Evolutionary conservation across 139 green algal species (phyloP).

Genomic region (Asterochloris sp.): DNA sequence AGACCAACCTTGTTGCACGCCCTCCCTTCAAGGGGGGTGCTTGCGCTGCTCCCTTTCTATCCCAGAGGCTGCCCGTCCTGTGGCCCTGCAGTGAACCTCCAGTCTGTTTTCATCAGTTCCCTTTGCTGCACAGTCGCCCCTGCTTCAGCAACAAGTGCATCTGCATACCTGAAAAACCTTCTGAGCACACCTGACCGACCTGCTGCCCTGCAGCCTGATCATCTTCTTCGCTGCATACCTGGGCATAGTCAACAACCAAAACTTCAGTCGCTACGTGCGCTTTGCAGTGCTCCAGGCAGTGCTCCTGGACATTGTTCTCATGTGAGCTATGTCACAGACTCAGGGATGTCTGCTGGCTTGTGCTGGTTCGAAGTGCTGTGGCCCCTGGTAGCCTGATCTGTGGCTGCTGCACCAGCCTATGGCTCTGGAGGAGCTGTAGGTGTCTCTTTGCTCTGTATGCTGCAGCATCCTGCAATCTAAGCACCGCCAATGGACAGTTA

Average conservation of each 20-base stretch:
- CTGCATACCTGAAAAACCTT: background rate
- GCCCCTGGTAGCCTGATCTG: background rate
- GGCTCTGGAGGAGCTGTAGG: too few species aligned
- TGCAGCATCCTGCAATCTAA: background rate
- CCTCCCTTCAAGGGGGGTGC: too few species aligned
- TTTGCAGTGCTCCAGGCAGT: conserved; percentile 83
- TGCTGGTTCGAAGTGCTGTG: background rate
- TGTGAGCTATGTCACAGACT: conserved; percentile 35
- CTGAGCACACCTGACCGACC: background rate
- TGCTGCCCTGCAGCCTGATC: conserved; percentile 26
- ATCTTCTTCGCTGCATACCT: conserved; percentile 60
- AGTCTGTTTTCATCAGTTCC: too few species aligned
- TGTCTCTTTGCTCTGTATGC: background rate
- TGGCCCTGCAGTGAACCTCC: too few species aligned
- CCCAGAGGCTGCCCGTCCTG: too few species aligned
- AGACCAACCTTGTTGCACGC: too few species aligned
- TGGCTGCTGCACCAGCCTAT: background rate
- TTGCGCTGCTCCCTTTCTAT: too few species aligned
- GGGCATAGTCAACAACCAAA: conserved; percentile 35
- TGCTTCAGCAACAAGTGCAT: background rate
- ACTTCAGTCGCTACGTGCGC: conserved; percentile 62
- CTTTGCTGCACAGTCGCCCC: background rate
- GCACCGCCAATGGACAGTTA: background rate
- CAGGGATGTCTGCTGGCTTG: background rate
- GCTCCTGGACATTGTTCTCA: conserved; percentile 81